Base-by-base conservation (phyloP, 305 asterid species). In the Coffea humblotiana region DNA sequence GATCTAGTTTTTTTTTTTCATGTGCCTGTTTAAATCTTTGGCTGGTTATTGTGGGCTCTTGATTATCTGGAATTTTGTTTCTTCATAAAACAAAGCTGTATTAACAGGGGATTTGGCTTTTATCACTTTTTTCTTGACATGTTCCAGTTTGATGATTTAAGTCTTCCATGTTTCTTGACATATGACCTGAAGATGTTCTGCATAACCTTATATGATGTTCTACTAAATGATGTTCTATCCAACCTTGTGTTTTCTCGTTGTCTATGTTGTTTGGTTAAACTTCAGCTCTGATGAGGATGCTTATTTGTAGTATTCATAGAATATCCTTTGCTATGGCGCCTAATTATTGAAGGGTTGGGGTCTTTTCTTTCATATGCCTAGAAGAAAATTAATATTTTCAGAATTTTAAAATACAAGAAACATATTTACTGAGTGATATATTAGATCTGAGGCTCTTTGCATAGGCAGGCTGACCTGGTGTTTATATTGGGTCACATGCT, bases 391-490 rank as follows among this genome's bases (percentile, higher is more conserved):
- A 45, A 47, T n/a, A 72, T 32, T 78, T 43, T 11, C 29, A 40
- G 25, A 60, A 75, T 75, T 60, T n/a, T 37, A 37, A 37, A 4
- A 8, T 8, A 16, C 51, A 3, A 66, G 21, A 49, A 47, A 32
- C 25, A n/a, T 51, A 23, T 49, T 52, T 51, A 47, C 21, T 73
- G n/a, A 60, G 45, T 65, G 69, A 63, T 29, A 14, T 37, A 73
- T 48, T 79, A 63, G 74, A 80, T 80, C 70, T 74, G 65, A 45
- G 78, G 65, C 63, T 75, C 23, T 37, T 80, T 29, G 76, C 48
- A 54, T 16, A 58, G 56, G 37, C 32, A 18, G 21, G 67, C 18
- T 72, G 64, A 32, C 35, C 7, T 19, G 32, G 29, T 35, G 69
- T 29, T 35, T 54, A 79, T 40, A 75, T 49, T 40, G 61, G 63